Evolutionary conservation across 2,329 filamentous ascomycete species (phyloP).

Genomic region (Alternaria rosae): DNA sequence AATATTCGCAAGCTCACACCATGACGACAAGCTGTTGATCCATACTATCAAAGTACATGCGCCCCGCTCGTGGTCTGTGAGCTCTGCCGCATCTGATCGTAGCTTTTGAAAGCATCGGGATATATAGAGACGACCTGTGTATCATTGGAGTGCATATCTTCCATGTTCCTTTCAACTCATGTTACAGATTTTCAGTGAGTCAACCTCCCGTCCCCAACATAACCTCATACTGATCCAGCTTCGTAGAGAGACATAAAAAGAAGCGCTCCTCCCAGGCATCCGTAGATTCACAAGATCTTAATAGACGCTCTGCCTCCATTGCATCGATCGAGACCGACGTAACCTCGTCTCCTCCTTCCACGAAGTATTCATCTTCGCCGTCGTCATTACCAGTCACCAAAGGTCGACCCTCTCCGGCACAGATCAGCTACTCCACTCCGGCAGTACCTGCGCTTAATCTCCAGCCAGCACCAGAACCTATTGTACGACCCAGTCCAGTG

Average conservation of each 20-base stretch:
- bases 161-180: conserved; percentile 22
- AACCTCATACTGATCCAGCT: conserved; percentile 4
- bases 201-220: background rate
- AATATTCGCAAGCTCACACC: background rate
- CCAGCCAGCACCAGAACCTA: background rate
- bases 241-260: conserved; percentile 28
- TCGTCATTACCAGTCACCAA: conserved; percentile 4
- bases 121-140: conserved; percentile 13
- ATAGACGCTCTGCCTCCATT: conserved; percentile 12
- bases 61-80: conserved; percentile 25
- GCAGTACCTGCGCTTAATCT: background rate
- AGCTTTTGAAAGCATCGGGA: conserved; percentile 3
- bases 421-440: conserved; percentile 6
- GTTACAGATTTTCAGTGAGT: conserved; percentile 32
- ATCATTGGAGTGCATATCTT: background rate
- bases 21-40: conserved; percentile 14
- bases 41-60: conserved; percentile 1
- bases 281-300: conserved; percentile 11
- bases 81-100: conserved; percentile 9
- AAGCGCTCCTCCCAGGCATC: conserved; percentile 14
- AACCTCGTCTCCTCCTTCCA: background rate
- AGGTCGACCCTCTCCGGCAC: conserved; percentile 3
- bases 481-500: background rate
- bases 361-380: background rate
- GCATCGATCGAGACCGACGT: conserved; percentile 13